phyloP scores from a whole-genome alignment of 148 eudicot genomes.

The Rheum nobile region DNA sequence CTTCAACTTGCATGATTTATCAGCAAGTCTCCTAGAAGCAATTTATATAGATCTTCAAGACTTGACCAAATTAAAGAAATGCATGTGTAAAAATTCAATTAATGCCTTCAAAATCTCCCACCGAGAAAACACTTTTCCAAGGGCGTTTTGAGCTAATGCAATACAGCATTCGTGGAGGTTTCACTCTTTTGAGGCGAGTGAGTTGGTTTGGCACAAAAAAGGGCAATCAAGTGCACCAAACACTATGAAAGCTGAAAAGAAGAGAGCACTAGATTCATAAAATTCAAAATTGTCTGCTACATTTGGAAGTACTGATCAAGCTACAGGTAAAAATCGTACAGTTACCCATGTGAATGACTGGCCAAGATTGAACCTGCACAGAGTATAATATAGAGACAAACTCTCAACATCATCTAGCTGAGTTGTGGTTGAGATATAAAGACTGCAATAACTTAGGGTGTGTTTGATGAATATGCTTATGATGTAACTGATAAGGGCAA shows the following conservation, averaged over 20 bases:
- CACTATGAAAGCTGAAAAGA: not conserved
- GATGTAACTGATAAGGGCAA: no score
- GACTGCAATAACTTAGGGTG: no score
- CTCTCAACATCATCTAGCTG: not conserved
- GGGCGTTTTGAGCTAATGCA: not conserved
- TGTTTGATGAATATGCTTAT: no score
- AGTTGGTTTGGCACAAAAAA: not conserved
- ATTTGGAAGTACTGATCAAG: not conserved
- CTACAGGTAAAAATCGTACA: not conserved
- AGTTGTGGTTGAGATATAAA: not conserved
- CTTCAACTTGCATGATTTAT: no score
- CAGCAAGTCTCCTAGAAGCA: not conserved
- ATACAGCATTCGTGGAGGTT: not conserved
- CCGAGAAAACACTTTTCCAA: not conserved
- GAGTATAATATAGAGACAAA: not conserved
- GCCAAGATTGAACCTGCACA: not conserved
- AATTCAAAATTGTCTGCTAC: not conserved
- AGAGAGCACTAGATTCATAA: not conserved
- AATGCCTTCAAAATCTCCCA: not conserved
- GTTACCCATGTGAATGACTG: slow-evolving; percentile 1
- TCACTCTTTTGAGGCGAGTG: not conserved
- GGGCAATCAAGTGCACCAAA: slow-evolving; percentile 1
- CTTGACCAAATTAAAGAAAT: not conserved
- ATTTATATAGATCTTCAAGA: not conserved
- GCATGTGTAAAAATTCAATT: not conserved